phyloP scores from a whole-genome alignment of 163 green algal species.

The Chlamydomonas reinhardtii region DNA sequence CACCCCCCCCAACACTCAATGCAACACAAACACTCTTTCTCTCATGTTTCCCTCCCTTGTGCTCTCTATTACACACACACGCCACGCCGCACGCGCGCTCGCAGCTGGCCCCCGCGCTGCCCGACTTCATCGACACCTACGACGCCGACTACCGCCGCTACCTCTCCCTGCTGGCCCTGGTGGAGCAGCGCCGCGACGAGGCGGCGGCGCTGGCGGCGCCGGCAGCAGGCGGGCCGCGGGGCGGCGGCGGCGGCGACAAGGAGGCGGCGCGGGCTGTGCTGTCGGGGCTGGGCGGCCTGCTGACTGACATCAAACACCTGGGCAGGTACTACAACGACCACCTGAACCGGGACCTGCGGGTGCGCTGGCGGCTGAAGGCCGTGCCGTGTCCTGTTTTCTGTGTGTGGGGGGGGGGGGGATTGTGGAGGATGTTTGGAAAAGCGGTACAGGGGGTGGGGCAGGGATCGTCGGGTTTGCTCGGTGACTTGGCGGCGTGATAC shows the following conservation, averaged over 20 bases:
- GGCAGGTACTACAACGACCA: conserved; percentile 7
- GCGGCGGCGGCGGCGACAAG: neutral
- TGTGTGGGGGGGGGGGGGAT: neutral
- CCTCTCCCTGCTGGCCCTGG: neutral
- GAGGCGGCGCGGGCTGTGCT: neutral
- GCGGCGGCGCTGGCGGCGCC: neutral
- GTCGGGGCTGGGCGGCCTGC: neutral
- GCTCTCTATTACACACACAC: neutral
- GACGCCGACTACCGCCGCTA: conserved; percentile 34
- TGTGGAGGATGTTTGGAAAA: neutral
- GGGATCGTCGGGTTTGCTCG: too few species aligned
- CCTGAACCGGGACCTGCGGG: conserved; percentile 11
- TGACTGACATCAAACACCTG: neutral
- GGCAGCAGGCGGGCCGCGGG: neutral
- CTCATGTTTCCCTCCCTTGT: too few species aligned
- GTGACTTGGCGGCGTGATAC: too few species aligned
- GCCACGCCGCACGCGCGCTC: neutral
- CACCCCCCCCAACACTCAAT: too few species aligned
- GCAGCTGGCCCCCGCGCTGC: conserved; percentile 21
- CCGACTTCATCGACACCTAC: conserved; percentile 14
- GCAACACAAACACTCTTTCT: neutral
- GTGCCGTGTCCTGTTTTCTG: too few species aligned
- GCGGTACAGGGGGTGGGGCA: too few species aligned
- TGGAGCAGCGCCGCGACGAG: neutral
- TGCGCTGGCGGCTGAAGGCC: too few species aligned